Base-by-base conservation (phyloP, 169 alveolate genomes). In the Plasmodium vivax region DNA sequence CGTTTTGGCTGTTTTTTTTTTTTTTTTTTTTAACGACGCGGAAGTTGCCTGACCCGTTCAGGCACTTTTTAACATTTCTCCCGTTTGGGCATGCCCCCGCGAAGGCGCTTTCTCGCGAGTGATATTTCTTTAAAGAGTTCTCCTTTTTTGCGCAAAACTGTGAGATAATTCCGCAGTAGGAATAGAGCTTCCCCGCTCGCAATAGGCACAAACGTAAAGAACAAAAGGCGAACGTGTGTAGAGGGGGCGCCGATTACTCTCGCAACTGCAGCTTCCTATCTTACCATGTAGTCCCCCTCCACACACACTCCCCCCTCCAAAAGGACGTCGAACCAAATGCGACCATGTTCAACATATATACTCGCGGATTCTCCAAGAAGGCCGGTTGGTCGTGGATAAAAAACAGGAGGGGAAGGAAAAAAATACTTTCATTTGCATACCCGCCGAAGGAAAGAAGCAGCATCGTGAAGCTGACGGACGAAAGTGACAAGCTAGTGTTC, bases 311-410 rank as follows among this genome's bases (percentile, higher is more conserved):
- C 43, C 0, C 9, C 19, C 19, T 68, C 77, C 77, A 27, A 68
- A 68, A 68, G 38, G 8, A 68, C 14, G 38, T 68, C 43, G 7
- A 23, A 68, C n/a, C 32, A 68, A 62, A 68, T 68, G 5, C 27
- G 41, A 92, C 16, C 10, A 92, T 92, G 92, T 92, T 92, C 75
- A 92, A 81, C 34, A 51, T 83, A 54, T 92, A n/a, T 23, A 8
- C 56, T 47, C 83, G 95, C 32, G 77, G 77, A 43, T 92, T 92
- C 82, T 92, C 95, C 30, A 92, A 92, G 83, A 92, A 92, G 79
- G 92, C 95, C 56, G 95, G 95, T 8, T 92, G 95, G 95, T 92
- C 92, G 6, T 92, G 95, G 95, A 19, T 92, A 73, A 92, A 92
- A 72, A 92, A 92, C 84, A 92, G 92, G 74, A 92, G 92, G 77